Evolutionary conservation across 805 yeast species (phyloP).

Genomic region (Blastobotrys chiropterorum): DNA sequence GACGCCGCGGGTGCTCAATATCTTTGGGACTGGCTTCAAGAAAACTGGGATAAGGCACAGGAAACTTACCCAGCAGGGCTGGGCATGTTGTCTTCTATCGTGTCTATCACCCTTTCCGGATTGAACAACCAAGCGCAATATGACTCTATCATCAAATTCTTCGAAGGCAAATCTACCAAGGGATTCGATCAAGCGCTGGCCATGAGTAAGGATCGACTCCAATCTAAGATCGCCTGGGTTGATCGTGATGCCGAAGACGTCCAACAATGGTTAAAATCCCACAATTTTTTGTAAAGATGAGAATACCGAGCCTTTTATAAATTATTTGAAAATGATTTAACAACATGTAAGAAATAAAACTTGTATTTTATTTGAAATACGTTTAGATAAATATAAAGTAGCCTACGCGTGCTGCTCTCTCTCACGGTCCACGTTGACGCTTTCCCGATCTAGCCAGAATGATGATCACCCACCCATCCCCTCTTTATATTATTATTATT

Average conservation of each 20-base stretch:
- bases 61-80: constrained; percentile 73
- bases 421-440: too few relatives aligned
- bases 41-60: constrained; percentile 65
- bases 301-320: too few relatives aligned
- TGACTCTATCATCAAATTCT: constrained; percentile 47
- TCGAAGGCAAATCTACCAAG: constrained; percentile 40
- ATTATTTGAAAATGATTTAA: too few relatives aligned
- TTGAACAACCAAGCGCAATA: constrained; percentile 49
- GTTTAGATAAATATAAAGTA: too few relatives aligned
- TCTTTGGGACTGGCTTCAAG: constrained; percentile 64
- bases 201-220: constrained; percentile 52
- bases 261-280: constrained; percentile 36
- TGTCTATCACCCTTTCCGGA: constrained; percentile 53
- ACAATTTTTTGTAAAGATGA: background rate
- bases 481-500: too few relatives aligned
- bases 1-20: constrained; percentile 60
- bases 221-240: constrained; percentile 46
- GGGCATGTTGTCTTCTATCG: constrained; percentile 72
- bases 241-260: constrained; percentile 40
- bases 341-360: too few relatives aligned
- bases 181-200: constrained; percentile 54
- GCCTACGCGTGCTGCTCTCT: too few relatives aligned
- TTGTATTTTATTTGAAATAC: too few relatives aligned
- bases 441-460: too few relatives aligned
- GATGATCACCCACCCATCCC: too few relatives aligned